Conservation (phyloP, 108 stramenopile species). For the Cylindrotheca fusiformis region DNA sequence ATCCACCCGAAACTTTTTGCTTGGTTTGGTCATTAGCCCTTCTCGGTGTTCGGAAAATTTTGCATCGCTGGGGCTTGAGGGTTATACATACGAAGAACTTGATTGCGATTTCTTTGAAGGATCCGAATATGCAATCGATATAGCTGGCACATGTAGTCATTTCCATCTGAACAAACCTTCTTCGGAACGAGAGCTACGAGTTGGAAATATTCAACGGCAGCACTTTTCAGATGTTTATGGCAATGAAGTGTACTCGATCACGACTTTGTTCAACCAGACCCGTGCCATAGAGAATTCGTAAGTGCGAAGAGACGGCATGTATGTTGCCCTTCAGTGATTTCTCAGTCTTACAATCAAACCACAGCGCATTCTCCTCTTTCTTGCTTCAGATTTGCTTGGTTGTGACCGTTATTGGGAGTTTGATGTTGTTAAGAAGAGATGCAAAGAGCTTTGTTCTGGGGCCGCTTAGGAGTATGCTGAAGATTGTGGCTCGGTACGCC, state of each 20-base stretch:
- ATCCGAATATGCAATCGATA: not conserved
- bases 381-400: conserved; percentile 45
- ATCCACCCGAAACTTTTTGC: conserved; percentile 18
- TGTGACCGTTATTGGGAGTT: conserved; percentile 39
- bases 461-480: conserved; percentile 80
- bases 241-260: conserved; percentile 10
- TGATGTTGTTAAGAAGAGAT: conserved; percentile 59
- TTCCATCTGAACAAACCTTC: not conserved
- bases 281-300: conserved; percentile 23
- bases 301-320: not conserved
- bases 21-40: conserved; percentile 21
- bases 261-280: conserved; percentile 21
- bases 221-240: not conserved
- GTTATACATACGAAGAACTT: not conserved
- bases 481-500: conserved; percentile 79
- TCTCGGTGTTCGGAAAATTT: conserved; percentile 23
- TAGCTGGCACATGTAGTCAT: not conserved
- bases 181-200: conserved; percentile 8
- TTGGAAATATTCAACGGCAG: conserved; percentile 18
- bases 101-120: not conserved
- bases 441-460: conserved; percentile 67
- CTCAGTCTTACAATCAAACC: not conserved
- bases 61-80: conserved; percentile 1
- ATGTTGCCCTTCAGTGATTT: not conserved
- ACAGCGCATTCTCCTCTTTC: conserved; percentile 31